Conservation (phyloP, 176 grass and related monocot genomes). For the Eragrostis curvula region DNA sequence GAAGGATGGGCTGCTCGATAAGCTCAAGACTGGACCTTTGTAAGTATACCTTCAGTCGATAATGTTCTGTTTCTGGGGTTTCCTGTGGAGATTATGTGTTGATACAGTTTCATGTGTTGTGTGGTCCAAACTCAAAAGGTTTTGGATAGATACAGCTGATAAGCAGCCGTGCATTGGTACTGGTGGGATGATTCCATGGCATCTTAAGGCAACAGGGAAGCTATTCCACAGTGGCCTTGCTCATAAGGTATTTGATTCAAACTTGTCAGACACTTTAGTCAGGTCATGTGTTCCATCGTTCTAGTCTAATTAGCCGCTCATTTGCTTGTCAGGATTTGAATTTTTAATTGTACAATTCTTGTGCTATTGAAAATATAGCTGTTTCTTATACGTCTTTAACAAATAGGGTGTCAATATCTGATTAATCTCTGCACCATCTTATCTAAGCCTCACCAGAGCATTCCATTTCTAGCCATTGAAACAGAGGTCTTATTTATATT, state of each 20-base stretch:
- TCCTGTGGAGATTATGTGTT: background rate
- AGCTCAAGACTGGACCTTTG: conserved; percentile 80
- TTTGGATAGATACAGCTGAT: conserved; percentile 96
- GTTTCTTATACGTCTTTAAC: background rate
- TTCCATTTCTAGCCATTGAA: background rate
- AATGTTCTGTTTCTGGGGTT: background rate
- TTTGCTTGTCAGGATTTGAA: background rate
- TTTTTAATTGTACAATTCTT: background rate
- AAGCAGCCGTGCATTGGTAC: conserved; percentile 96
- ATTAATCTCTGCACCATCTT: background rate
- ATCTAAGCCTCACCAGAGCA: background rate
- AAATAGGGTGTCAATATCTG: background rate
- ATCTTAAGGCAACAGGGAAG: conserved; percentile 86
- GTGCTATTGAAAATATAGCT: background rate
- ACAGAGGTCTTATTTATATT: background rate
- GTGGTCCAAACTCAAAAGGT: conserved; percentile 45
- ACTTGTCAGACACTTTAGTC: background rate
- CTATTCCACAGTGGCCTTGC: conserved; percentile 96
- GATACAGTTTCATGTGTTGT: conserved; percentile 12
- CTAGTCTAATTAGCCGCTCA: background rate
- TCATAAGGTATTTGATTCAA: conserved; percentile 74
- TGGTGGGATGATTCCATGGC: conserved; percentile 87
- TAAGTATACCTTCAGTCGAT: conserved; percentile 43
- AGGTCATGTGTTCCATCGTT: background rate
- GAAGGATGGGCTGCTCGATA: conserved; percentile 82